phyloP scores from a whole-genome alignment of 2,329 filamentous ascomycete species.

The Thielaviopsis euricoi region DNA sequence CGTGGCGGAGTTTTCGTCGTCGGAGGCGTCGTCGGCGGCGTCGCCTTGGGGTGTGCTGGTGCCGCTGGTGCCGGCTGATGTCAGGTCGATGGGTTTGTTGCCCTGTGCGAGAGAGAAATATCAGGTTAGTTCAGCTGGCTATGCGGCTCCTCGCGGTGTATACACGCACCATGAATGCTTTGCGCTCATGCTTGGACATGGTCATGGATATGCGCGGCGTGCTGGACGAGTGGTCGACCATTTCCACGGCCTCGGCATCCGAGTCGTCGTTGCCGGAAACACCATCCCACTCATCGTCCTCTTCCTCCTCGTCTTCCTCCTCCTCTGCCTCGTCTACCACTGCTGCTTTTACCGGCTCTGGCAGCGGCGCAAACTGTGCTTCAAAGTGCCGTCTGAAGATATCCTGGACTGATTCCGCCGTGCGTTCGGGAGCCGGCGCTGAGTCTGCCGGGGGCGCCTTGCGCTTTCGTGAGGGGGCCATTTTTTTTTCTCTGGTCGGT shows the following conservation, averaged over 20 bases:
- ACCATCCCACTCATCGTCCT: conserved; percentile 14
- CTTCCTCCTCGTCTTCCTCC: conserved; percentile 15
- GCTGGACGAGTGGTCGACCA: conserved; percentile 41
- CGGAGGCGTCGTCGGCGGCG: conserved; percentile 17
- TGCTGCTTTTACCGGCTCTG: conserved; percentile 18
- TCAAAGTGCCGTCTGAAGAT: conserved; percentile 78
- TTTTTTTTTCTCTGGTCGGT: no score
- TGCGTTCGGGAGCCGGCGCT: conserved; percentile 14
- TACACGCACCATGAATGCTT: conserved; percentile 54
- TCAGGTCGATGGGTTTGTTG: conserved; percentile 30
- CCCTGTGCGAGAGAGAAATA: conserved; percentile 12
- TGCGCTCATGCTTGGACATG: conserved; percentile 53
- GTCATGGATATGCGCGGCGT: conserved; percentile 21
- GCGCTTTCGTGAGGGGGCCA: conserved; percentile 25
- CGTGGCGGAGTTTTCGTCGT: conserved; percentile 41
- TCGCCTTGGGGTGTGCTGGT: conserved; percentile 11
- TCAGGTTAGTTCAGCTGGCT: not conserved
- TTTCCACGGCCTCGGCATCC: conserved; percentile 29
- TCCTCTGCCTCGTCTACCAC: conserved; percentile 16
- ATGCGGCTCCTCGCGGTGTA: no score
- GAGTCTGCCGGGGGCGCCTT: conserved; percentile 21
- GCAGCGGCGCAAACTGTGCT: conserved; percentile 65
- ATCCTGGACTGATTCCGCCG: conserved; percentile 44
- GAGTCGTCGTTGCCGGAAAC: conserved; percentile 14
- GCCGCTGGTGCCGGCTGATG: conserved; percentile 19